Evolutionary conservation across 805 yeast genomes (phyloP), one percentile per base, ranked within the genome.

Genomic region (Candida boleticola): DNA sequence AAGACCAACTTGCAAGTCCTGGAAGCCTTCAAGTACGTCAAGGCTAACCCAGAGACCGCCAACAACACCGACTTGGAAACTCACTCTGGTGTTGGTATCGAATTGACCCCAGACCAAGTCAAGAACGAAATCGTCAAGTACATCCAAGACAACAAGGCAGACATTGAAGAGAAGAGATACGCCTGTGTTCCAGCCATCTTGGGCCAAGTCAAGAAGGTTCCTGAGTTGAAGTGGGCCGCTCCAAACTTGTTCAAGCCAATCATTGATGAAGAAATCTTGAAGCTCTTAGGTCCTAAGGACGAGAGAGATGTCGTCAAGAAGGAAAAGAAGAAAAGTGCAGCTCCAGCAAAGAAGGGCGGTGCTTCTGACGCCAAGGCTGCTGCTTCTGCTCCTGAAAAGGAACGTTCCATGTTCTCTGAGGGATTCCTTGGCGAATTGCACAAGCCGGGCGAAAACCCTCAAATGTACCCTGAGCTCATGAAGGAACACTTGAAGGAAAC

Each of bases 391-490:
- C n/a, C n/a, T n/a, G n/a, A n/a, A n/a, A 51, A 50, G 40, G 56
- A 60, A 48, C 57, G 95, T 68, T 79, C 89, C 37, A 93, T 93
- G 96, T 93, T 90, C 60, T 71, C 81, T 14, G 97, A 93, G 64
- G 99, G 99, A 6, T 93, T 93, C 71, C 72, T 93, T 45, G 98
- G 98, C 36, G 95, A 87, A 46, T 74, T 93, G 54, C 99, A 93
- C 66, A 86, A 86, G 62, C 89, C 96, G 20, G 98, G 97, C 53
- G 97, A 83, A 61, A 92, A 92, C 62, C 90, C 92, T 29, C 99
- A 93, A 71, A 84, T 78, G 51, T 83, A 74, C 63, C 93, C 95
- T 27, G 95, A 89, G 58, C 73, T 88, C 45, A 83, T 88, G 85
- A 73, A 74, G 49, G 84, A 80, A 50, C 99, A 93, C 63, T 72